A percentile compares a stretch with the other conserved stretches of the same genome.
Conservation (phyloP, 2,329 filamentous ascomycete genomes). For the Paecilomyces formosus region DNA sequence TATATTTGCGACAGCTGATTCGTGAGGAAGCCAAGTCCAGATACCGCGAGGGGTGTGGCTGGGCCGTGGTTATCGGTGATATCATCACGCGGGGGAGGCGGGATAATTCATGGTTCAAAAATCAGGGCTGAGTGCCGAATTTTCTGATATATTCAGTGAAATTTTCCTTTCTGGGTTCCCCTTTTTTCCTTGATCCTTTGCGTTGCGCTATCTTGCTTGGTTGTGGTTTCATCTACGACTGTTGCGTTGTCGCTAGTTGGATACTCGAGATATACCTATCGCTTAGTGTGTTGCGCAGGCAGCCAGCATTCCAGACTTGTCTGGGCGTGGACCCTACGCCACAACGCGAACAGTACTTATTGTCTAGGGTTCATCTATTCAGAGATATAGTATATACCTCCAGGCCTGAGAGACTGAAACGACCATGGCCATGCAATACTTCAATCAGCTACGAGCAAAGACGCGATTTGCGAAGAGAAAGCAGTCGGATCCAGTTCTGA, state of each 20-base stretch:
- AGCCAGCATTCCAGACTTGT: neutral
- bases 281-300: neutral
- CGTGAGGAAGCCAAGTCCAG: neutral
- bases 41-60: neutral
- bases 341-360: neutral
- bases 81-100: neutral
- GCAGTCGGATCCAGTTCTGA: slow-evolving; percentile 41
- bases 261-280: neutral
- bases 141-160: neutral
- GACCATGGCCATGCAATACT: slow-evolving; percentile 30
- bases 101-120: neutral
- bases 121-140: neutral
- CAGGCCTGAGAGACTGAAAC: neutral
- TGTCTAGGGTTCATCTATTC: neutral
- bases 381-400: neutral
- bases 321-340: neutral
- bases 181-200: too few relatives aligned
- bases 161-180: too few relatives aligned
- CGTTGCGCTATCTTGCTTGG: neutral
- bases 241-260: neutral
- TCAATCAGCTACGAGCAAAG: slow-evolving; percentile 35
- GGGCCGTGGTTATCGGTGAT: neutral
- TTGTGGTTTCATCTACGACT: neutral
- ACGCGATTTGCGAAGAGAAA: slow-evolving; percentile 22
- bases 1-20: neutral